Percentiles rank a stretch among this genome's conserved stretches.
These are phyloP conservation scores for Microthlaspi erraticum DNA, from an alignment of 345 rosid species.

Conservation along the genomic window DNA sequence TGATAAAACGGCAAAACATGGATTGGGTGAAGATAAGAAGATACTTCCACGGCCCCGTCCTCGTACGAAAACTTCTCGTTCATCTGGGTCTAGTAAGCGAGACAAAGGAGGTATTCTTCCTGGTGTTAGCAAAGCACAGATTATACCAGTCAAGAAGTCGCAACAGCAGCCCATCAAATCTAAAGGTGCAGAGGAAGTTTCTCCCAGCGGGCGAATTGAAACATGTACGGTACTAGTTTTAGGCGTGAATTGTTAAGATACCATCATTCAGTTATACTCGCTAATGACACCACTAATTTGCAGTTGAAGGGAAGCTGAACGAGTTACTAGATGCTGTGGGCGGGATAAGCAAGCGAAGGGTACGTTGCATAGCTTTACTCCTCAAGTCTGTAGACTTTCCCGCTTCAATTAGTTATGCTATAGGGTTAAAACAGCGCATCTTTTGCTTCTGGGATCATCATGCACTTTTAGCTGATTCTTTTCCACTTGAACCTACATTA, in stretches of 20 bases:
- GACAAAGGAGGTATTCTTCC: slow-evolving; percentile 54
- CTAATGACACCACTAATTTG: slow-evolving; percentile 34
- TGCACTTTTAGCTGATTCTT: slow-evolving; percentile 31
- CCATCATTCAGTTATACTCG: neutral
- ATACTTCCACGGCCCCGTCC: slow-evolving; percentile 59
- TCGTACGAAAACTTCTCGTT: slow-evolving; percentile 61
- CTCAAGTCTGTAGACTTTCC: slow-evolving; percentile 1
- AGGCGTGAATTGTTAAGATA: slow-evolving; percentile 1
- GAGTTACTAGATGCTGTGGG: slow-evolving; percentile 93
- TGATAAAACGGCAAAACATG: slow-evolving; percentile 53
- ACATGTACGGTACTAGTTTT: slow-evolving; percentile 59
- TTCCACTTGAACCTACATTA: slow-evolving; percentile 19
- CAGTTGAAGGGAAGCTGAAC: slow-evolving; percentile 96
- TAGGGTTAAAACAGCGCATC: slow-evolving; percentile 16
- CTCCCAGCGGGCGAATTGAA: slow-evolving; percentile 75
- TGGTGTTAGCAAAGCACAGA: slow-evolving; percentile 60
- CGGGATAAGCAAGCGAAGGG: slow-evolving; percentile 91
- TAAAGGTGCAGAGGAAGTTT: slow-evolving; percentile 63
- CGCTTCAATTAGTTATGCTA: slow-evolving; percentile 13
- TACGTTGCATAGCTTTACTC: slow-evolving; percentile 49
- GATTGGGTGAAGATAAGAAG: slow-evolving; percentile 53
- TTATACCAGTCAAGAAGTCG: slow-evolving; percentile 51
- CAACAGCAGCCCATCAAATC: slow-evolving; percentile 59
- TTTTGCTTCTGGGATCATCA: slow-evolving; percentile 11
- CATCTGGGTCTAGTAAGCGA: slow-evolving; percentile 59